A percentile compares a stretch with the other conserved stretches of the same genome.
These are phyloP conservation scores for Corymbia citriodora DNA, from an alignment of 441 rosid genomes.

Conservation along the genomic window DNA sequence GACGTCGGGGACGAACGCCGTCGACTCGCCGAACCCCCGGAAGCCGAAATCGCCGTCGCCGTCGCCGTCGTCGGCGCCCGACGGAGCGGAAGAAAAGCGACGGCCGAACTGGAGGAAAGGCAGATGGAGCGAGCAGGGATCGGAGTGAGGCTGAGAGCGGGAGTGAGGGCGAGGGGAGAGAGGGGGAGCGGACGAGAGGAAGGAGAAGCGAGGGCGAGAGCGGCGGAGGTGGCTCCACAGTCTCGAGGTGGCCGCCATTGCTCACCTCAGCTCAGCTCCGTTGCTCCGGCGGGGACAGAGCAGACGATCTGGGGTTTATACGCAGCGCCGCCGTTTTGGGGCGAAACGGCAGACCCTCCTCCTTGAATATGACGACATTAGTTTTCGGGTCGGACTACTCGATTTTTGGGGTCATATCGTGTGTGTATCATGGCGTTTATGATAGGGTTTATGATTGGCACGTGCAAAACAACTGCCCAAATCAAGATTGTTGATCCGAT, in stretches of 20 bases:
- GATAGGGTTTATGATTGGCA: too few species aligned
- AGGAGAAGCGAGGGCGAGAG: neutral
- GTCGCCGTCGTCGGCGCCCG: neutral
- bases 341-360: neutral
- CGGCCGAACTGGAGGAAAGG: neutral
- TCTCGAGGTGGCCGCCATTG: conserved; percentile 3
- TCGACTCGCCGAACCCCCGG: neutral
- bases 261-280: neutral
- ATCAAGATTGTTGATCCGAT: too few species aligned
- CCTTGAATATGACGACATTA: neutral
- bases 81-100: neutral
- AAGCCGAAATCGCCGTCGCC: neutral
- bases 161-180: neutral
- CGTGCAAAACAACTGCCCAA: too few species aligned
- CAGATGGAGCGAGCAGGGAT: neutral
- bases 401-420: too few species aligned
- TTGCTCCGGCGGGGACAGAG: neutral
- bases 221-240: conserved; percentile 4
- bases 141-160: neutral
- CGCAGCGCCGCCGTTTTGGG: neutral
- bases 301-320: neutral
- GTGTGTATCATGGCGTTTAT: too few species aligned
- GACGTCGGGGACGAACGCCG: neutral
- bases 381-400: too few species aligned
- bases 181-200: neutral